Percentiles rank a stretch among this genome's conserved stretches.
Conservation (phyloP, 179 eudicot species). For the Spinacia oleracea region DNA sequence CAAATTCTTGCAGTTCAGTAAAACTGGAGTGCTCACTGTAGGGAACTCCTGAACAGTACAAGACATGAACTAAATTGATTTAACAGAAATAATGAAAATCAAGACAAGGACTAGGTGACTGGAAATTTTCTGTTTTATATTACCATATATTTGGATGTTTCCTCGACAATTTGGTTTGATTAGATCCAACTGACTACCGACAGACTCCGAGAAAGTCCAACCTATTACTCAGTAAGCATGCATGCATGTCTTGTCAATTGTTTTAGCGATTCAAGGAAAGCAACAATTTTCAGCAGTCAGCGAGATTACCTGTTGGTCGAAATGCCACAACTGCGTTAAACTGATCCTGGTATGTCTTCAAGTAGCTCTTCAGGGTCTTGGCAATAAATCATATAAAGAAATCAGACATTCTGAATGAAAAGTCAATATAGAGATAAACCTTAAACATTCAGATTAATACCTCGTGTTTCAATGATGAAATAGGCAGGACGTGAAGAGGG, state of each 20-base stretch:
- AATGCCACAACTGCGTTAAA: slow-evolving; percentile 56
- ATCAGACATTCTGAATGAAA: neutral
- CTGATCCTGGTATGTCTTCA: slow-evolving; percentile 41
- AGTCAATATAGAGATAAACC: neutral
- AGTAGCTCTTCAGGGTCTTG: slow-evolving; percentile 45
- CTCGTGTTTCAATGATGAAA: slow-evolving; percentile 60
- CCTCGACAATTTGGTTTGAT: slow-evolving; percentile 57
- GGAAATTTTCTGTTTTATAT: slow-evolving; percentile 10
- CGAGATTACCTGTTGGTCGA: slow-evolving; percentile 58
- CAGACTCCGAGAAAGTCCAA: slow-evolving; percentile 63
- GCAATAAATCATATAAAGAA: neutral
- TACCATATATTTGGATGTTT: slow-evolving; percentile 54
- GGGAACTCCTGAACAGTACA: slow-evolving; percentile 55
- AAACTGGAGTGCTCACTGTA: slow-evolving; percentile 76
- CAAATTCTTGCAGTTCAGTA: slow-evolving; percentile 60
- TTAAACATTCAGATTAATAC: slow-evolving; percentile 30
- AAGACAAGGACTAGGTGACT: neutral
- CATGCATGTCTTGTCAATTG: neutral
- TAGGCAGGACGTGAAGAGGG: slow-evolving; percentile 62
- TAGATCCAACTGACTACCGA: slow-evolving; percentile 52
- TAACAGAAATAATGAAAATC: neutral
- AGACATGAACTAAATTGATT: slow-evolving; percentile 2
- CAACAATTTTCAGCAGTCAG: slow-evolving; percentile 5
- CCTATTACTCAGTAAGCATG: slow-evolving; percentile 34
- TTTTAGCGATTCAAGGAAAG: neutral